Conservation (phyloP, 495 filamentous ascomycete genomes). For the Penicillium arizonense region DNA sequence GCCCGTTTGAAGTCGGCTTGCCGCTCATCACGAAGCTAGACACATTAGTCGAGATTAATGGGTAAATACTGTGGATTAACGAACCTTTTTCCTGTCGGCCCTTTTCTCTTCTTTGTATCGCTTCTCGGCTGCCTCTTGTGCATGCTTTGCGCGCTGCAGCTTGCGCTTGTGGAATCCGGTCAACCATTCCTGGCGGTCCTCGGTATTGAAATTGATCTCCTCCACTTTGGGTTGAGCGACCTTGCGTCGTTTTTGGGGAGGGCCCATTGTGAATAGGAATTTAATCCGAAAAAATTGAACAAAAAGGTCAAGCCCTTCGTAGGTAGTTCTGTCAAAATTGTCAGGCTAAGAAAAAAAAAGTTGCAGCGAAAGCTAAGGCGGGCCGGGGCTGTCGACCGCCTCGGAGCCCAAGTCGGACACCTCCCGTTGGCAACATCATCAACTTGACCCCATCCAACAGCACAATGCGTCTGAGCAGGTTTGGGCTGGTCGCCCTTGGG, state of each 20-base stretch:
- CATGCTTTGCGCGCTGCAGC: constrained; percentile 73
- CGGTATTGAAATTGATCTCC: constrained; percentile 80
- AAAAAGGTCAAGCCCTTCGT: constrained; percentile 3
- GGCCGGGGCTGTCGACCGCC: constrained; percentile 29
- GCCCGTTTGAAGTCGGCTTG: constrained; percentile 76
- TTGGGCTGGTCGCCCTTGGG: constrained; percentile 61
- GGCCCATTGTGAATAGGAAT: constrained; percentile 30
- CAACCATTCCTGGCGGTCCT: constrained; percentile 77
- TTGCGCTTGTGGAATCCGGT: constrained; percentile 98
- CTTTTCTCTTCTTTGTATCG: constrained; percentile 72
- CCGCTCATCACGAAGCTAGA: constrained; percentile 75
- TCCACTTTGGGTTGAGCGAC: constrained; percentile 52
- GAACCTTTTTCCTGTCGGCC: constrained; percentile 68
- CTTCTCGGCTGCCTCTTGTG: constrained; percentile 72
- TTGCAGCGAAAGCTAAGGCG: constrained; percentile 24
- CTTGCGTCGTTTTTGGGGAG: constrained; percentile 62
- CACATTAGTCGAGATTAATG: constrained; percentile 10
- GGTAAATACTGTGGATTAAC: not conserved
- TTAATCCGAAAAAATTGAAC: not conserved
- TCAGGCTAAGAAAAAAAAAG: constrained; percentile 20
- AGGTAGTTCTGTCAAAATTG: constrained; percentile 5
- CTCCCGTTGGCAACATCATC: constrained; percentile 28
- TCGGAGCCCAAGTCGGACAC: constrained; percentile 28
- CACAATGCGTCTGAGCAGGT: constrained; percentile 60
- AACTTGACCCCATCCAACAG: constrained; percentile 20